A percentile compares a stretch with the other conserved stretches of the same genome.
These are phyloP conservation scores for Fusarium domesticum DNA, from an alignment of 2,329 filamentous ascomycete species.

Conservation along the genomic window DNA sequence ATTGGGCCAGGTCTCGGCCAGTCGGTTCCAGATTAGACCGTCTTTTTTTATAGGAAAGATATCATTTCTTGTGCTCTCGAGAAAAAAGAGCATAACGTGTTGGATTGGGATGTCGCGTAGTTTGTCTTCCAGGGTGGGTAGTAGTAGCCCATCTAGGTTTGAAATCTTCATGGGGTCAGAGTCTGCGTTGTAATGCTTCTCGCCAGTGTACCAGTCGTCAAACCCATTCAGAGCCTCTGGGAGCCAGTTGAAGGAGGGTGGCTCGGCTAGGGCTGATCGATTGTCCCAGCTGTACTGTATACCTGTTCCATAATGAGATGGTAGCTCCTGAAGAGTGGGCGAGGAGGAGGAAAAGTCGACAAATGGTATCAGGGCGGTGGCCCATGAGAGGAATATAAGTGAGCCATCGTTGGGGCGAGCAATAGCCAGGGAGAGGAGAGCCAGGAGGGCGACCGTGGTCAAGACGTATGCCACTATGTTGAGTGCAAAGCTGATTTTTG, in stretches of 20 bases:
- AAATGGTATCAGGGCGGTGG: slow-evolving; percentile 32
- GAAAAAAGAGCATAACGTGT: slow-evolving; percentile 42
- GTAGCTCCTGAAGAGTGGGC: slow-evolving; percentile 25
- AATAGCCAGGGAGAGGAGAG: slow-evolving; percentile 19
- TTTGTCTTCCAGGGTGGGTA: slow-evolving; percentile 25
- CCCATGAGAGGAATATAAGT: slow-evolving; percentile 37
- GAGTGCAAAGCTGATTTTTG: not conserved
- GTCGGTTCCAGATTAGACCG: slow-evolving; percentile 35
- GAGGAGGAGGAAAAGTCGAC: slow-evolving; percentile 32
- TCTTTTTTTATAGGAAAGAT: slow-evolving; percentile 44
- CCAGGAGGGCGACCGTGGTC: slow-evolving; percentile 5
- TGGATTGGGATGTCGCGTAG: slow-evolving; percentile 36
- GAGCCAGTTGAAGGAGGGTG: slow-evolving; percentile 27
- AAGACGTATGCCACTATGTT: slow-evolving; percentile 1
- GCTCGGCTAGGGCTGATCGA: slow-evolving; percentile 26
- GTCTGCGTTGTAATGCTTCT: slow-evolving; percentile 35
- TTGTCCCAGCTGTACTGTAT: slow-evolving; percentile 31
- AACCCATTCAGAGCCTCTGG: slow-evolving; percentile 24
- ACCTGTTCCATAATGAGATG: slow-evolving; percentile 19
- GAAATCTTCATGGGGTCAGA: slow-evolving; percentile 40
- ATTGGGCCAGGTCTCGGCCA: slow-evolving; percentile 31
- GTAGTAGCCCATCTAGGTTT: slow-evolving; percentile 35
- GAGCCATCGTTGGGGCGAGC: slow-evolving; percentile 32
- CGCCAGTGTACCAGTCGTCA: slow-evolving; percentile 30
- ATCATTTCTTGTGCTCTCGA: slow-evolving; percentile 45